Conservation (phyloP, 2,329 filamentous ascomycete genomes). For the Paradendryphiella salina region DNA sequence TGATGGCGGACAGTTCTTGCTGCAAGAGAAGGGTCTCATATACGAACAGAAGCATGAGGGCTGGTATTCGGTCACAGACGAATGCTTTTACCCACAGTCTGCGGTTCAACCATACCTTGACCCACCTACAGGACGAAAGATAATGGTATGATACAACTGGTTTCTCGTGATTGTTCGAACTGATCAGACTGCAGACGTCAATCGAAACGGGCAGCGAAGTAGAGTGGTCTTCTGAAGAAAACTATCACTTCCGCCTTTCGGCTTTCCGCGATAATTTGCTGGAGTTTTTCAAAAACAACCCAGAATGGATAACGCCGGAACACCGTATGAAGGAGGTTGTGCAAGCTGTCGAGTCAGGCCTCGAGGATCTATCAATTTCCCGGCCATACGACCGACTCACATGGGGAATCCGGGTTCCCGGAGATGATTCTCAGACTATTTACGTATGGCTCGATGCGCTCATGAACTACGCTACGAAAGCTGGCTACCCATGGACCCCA, state of each 20-base stretch:
- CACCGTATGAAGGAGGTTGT: slow-evolving; percentile 78
- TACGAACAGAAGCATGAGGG: slow-evolving; percentile 87
- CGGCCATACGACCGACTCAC: slow-evolving; percentile 74
- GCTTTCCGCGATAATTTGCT: slow-evolving; percentile 78
- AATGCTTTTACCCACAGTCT: slow-evolving; percentile 87
- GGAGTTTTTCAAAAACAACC: slow-evolving; percentile 76
- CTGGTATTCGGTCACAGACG: slow-evolving; percentile 96
- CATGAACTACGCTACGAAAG: slow-evolving; percentile 87
- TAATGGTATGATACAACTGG: slow-evolving; percentile 60
- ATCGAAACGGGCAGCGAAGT: slow-evolving; percentile 89
- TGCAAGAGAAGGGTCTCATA: slow-evolving; percentile 75
- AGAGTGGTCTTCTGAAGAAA: slow-evolving; percentile 90
- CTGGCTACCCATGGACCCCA: slow-evolving; percentile 81
- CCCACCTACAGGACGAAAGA: slow-evolving; percentile 78
- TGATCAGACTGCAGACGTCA: slow-evolving; percentile 56
- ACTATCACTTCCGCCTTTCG: slow-evolving; percentile 93
- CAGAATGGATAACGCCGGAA: slow-evolving; percentile 73
- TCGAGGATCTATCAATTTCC: slow-evolving; percentile 88
- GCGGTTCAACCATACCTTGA: slow-evolving; percentile 74
- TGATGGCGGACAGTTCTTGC: slow-evolving; percentile 57
- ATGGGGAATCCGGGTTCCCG: slow-evolving; percentile 90
- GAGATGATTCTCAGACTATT: slow-evolving; percentile 83
- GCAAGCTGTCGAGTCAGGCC: slow-evolving; percentile 71
- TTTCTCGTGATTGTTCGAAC: slow-evolving; percentile 1
- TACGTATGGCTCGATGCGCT: slow-evolving; percentile 98